Conservation (phyloP, 2,329 filamentous ascomycete genomes). For the Fusarium begoniae region DNA sequence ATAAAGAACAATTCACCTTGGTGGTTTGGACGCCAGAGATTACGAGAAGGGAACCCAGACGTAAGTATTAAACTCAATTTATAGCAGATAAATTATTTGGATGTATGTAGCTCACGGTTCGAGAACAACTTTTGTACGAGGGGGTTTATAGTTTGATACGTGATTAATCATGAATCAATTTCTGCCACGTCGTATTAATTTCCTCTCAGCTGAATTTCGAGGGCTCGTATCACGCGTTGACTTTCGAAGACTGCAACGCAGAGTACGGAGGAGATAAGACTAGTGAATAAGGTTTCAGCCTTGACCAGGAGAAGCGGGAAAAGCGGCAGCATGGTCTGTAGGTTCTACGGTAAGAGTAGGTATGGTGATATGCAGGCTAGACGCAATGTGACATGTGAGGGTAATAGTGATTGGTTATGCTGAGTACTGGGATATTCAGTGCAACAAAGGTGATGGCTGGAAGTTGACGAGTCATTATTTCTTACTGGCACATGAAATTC, state of each 20-base stretch:
- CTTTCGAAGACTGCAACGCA: rapidly evolving
- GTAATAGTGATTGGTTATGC: not conserved
- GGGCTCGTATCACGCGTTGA: not conserved
- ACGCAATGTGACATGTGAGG: too few relatives aligned
- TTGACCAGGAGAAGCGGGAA: too few relatives aligned
- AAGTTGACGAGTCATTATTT: not conserved
- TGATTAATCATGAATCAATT: not conserved
- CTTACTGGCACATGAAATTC: rapidly evolving
- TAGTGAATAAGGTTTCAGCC: rapidly evolving
- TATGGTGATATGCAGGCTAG: not conserved
- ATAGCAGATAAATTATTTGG: too few relatives aligned
- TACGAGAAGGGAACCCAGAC: not conserved
- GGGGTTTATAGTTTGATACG: not conserved
- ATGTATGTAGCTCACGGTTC: too few relatives aligned
- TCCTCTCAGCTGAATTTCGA: rapidly evolving
- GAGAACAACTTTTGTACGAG: rapidly evolving
- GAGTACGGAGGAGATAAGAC: too few relatives aligned
- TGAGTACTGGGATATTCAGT: not conserved
- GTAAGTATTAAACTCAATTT: rapidly evolving
- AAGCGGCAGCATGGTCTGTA: not conserved
- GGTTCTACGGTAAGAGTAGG: not conserved
- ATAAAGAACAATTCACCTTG: too few relatives aligned
- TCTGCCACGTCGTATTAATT: rapidly evolving
- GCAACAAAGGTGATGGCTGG: rapidly evolving
- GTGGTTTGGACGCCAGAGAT: too few relatives aligned